A percentile compares a stretch with the other conserved stretches of the same genome.
Conservation (phyloP, 306 rosid species). For the Malus domestica region ASM211411v1 NC_041790.1:2754501-2755000, state of each 20-base stretch:
- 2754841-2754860: constrained; percentile 1
- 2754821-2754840: neutral
- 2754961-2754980: constrained; percentile 65
- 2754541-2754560: neutral
- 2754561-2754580: neutral
- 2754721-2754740: neutral
- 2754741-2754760: neutral
- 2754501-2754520: too few species aligned
- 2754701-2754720: neutral
- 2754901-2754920: constrained; percentile 21
- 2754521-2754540: neutral
- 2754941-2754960: constrained; percentile 63
- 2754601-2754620: too few species aligned
- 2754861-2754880: neutral
- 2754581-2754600: neutral
- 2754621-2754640: too few species aligned
- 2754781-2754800: neutral
- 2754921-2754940: constrained; percentile 39
- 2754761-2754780: neutral
- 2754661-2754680: too few species aligned
- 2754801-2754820: neutral
- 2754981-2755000: constrained; percentile 37
- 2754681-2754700: too few species aligned
- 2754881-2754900: constrained; percentile 23
- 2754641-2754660: too few species aligned